Evolutionary conservation across 768 basidiomycete species (phyloP).

Genomic region (Boletellus sp.): DNA sequence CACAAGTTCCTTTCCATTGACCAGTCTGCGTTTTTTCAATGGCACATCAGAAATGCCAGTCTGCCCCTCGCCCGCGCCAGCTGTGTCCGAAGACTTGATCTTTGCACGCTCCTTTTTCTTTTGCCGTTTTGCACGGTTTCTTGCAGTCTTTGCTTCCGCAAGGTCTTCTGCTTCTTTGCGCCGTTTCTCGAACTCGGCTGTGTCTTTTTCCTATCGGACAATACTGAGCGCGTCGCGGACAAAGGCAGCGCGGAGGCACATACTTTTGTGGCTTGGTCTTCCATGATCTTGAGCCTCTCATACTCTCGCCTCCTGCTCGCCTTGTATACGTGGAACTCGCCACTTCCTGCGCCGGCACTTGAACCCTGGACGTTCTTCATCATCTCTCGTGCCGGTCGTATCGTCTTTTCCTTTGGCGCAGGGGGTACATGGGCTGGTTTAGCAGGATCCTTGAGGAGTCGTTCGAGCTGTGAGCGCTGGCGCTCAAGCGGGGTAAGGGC

Average conservation of each 20-base stretch:
- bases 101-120: conserved; percentile 84
- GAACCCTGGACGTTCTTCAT: conserved; percentile 99
- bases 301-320: conserved; percentile 92
- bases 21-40: conserved; percentile 76
- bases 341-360: conserved; percentile 94
- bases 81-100: conserved; percentile 34
- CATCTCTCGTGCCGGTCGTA: conserved; percentile 86
- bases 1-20: conserved; percentile 70
- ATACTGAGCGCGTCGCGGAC: background rate
- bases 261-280: conserved; percentile 77
- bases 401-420: conserved; percentile 77
- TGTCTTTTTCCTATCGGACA: conserved; percentile 57
- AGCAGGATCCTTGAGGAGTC: conserved; percentile 83
- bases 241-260: conserved; percentile 14
- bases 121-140: conserved; percentile 89
- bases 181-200: conserved; percentile 70
- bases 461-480: conserved; percentile 71
- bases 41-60: conserved; percentile 37
- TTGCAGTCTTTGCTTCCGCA: conserved; percentile 87
- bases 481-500: conserved; percentile 48
- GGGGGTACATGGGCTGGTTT: conserved; percentile 78
- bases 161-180: conserved; percentile 65
- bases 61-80: conserved; percentile 24
- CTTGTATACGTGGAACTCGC: conserved; percentile 99
- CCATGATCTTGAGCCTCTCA: conserved; percentile 87